Conservation (phyloP, 306 rosid genomes). For the Alnus rubra region DNA sequence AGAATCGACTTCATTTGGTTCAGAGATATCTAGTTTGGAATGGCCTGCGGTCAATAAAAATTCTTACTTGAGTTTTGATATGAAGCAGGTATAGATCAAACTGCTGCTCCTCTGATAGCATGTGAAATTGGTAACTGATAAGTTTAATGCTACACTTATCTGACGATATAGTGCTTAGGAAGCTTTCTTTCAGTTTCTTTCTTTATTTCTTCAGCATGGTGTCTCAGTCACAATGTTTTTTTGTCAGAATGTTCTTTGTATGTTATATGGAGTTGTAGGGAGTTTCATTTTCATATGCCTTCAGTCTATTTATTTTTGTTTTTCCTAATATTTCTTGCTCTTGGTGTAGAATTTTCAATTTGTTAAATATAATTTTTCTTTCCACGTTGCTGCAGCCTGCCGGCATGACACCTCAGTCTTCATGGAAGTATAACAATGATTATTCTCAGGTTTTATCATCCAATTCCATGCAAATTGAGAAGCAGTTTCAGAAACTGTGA, state of each 20-base stretch:
- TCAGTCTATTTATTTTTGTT: conserved; percentile 7
- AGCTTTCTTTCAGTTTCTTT: conserved; percentile 7
- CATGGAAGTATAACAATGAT: conserved; percentile 55
- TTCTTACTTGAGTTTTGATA: conserved; percentile 32
- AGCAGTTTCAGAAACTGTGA: conserved; percentile 81
- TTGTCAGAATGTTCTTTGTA: conserved; percentile 1
- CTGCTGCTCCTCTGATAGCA: conserved; percentile 2
- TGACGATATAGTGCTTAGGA: conserved; percentile 6
- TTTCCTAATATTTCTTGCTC: conserved; percentile 23
- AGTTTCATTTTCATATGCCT: neutral
- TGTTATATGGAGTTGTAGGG: conserved; percentile 10
- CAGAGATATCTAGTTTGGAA: conserved; percentile 44
- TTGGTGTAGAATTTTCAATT: conserved; percentile 12
- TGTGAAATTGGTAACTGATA: conserved; percentile 17
- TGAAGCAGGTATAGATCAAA: conserved; percentile 53
- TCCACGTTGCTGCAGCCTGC: conserved; percentile 51
- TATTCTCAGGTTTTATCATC: conserved; percentile 39
- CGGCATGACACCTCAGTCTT: conserved; percentile 55
- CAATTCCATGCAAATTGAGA: conserved; percentile 52
- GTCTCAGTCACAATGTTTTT: neutral
- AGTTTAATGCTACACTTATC: neutral
- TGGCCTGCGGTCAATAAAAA: conserved; percentile 53
- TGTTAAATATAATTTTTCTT: conserved; percentile 13
- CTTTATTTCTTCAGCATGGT: neutral
- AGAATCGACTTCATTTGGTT: conserved; percentile 41